These are phyloP conservation scores for Coniosporium apollinis DNA, from an alignment of 495 filamentous ascomycete species.

Conservation along the genomic window DNA sequence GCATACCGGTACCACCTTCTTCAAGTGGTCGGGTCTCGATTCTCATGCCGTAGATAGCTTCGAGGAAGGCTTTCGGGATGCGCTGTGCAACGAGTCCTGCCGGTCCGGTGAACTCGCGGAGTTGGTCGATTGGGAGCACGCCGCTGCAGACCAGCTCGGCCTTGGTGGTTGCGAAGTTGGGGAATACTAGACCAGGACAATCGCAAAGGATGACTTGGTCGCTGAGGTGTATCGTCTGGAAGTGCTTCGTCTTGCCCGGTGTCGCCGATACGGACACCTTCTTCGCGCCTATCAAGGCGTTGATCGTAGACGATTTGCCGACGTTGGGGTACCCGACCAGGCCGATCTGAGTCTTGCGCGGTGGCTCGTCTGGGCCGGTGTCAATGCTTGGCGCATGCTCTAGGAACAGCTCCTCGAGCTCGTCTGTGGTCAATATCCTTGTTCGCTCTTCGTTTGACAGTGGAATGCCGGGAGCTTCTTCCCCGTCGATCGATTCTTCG, in stretches of 20 bases:
- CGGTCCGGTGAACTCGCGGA: constrained; percentile 86
- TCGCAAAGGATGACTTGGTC: constrained; percentile 85
- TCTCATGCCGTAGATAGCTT: constrained; percentile 83
- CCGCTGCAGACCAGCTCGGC: constrained; percentile 93
- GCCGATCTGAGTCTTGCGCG: constrained; percentile 69
- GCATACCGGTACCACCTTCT: constrained; percentile 82
- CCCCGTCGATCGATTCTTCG: constrained; percentile 16
- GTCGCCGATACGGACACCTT: constrained; percentile 97
- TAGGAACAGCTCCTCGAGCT: constrained; percentile 80
- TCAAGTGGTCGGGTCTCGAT: constrained; percentile 68
- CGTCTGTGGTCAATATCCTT: constrained; percentile 75
- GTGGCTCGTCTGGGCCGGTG: constrained; percentile 9
- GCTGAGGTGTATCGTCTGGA: constrained; percentile 92
- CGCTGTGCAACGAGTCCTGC: constrained; percentile 71
- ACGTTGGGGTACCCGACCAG: constrained; percentile 98
- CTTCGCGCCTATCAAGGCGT: constrained; percentile 91
- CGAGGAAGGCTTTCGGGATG: constrained; percentile 79
- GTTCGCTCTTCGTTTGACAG: constrained; percentile 35
- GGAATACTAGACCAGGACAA: constrained; percentile 97
- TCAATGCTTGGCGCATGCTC: constrained; percentile 26
- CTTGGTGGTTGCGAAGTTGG: constrained; percentile 93
- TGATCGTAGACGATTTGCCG: constrained; percentile 97
- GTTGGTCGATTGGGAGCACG: constrained; percentile 91
- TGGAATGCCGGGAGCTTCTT: constrained; percentile 17
- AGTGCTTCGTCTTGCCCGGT: constrained; percentile 98